Base-by-base conservation (phyloP, 768 basidiomycete species). In the Boletus sp. region DNA sequence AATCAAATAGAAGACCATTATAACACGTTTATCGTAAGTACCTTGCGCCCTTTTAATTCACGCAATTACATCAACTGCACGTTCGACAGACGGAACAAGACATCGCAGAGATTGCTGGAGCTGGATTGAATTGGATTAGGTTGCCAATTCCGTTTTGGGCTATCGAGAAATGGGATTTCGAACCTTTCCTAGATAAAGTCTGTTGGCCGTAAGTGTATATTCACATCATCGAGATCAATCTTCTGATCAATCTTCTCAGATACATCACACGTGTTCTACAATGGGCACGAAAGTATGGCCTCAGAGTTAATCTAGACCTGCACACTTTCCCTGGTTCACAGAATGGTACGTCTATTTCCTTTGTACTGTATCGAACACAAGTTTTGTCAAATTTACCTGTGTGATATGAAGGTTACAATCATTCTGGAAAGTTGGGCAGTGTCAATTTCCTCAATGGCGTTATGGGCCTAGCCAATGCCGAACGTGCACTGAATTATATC, bases 211-310 rank as follows among this genome's bases (percentile, higher is more conserved):
- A 67, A 56, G 78, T 69, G 15, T 43, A 8, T 51, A 5, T 17
- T 45, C 46, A 33, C 38, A 21, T 45, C 30, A 17, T 50, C 32
- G 54, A 54, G 27, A 57, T 37, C 25, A 7, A 46, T 34, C 25
- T 21, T 21, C 40, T 58, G 25, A 61, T 53, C 25, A 1, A 25
- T 45, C 29, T 49, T 34, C 25, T 35, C 59, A 85, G 83, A 57
- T 93, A 93, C 72, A 83, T 90, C 70, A 72, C 91, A 19, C 83
- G 83, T 40, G 79, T 87, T 25, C 73, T 95, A 37, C 78, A 76
- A 3, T 97, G 93, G 93, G 85, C 84, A 14, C 78, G 93, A 47
- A 95, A 97, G 71, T 95, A 95, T 67, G 93, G 93, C 1, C 60
- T 95, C n/a, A 79, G 93, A 29, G 83, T 95, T 50, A 83, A 83